A percentile compares a stretch with the other conserved stretches of the same genome.
phyloP scores from a whole-genome alignment of 495 filamentous ascomycete genomes.

The Trichoderma reesei region DNA sequence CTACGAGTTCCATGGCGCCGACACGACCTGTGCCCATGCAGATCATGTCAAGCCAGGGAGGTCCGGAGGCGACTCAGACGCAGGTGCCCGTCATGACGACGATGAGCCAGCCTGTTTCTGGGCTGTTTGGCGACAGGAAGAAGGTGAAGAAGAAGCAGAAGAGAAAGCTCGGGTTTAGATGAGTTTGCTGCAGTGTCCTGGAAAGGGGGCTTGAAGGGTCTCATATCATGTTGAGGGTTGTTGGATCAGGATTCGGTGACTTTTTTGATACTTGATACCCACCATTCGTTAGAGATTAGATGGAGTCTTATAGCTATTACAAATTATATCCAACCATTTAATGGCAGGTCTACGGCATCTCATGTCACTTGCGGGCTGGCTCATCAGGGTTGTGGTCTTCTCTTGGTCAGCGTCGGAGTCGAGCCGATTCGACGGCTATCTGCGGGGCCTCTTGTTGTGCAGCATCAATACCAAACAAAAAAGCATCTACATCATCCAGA shows the following conservation, averaged over 20 bases:
- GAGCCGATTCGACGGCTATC: not conserved
- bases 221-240: too few relatives aligned
- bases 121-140: constrained; percentile 25
- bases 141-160: constrained; percentile 23
- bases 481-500: not conserved
- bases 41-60: constrained; percentile 18
- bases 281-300: too few relatives aligned
- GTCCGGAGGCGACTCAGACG: constrained; percentile 13
- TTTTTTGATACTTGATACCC: not conserved
- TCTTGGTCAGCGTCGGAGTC: not conserved
- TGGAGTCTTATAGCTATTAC: too few relatives aligned
- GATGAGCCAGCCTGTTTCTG: constrained; percentile 35
- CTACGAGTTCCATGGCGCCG: constrained; percentile 22
- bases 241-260: not conserved
- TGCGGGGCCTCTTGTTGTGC: not conserved
- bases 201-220: too few relatives aligned
- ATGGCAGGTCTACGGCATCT: not conserved
- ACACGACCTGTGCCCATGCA: constrained; percentile 14
- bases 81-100: constrained; percentile 15
- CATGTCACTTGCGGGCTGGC: not conserved
- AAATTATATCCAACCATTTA: too few relatives aligned
- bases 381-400: not conserved
- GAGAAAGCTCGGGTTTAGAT: constrained; percentile 20
- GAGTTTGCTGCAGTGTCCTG: not conserved
- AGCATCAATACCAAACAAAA: not conserved